Conservation (phyloP, 169 alveolate species). For the Plasmodium berghei region DNA sequence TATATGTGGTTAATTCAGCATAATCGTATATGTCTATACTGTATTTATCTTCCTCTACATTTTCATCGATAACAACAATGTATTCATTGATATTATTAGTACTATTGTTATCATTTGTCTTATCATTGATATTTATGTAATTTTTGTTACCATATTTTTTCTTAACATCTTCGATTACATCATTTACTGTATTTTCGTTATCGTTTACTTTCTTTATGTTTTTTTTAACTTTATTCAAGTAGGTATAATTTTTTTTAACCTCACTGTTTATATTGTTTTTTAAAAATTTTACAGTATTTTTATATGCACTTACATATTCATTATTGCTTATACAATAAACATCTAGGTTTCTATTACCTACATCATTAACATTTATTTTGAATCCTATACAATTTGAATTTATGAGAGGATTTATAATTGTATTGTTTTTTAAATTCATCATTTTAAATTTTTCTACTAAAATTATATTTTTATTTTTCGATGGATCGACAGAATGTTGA, state of each 20-base stretch:
- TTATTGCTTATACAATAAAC: slow-evolving; percentile 58
- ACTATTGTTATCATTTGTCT: background rate
- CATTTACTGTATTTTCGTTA: background rate
- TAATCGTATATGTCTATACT: slow-evolving; percentile 57
- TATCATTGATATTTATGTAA: slow-evolving; percentile 26
- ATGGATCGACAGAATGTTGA: background rate
- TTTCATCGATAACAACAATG: slow-evolving; percentile 69
- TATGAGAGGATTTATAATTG: slow-evolving; percentile 62
- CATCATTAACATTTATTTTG: slow-evolving; percentile 49
- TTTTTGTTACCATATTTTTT: background rate
- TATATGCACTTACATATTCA: slow-evolving; percentile 70
- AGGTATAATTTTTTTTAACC: slow-evolving; percentile 28
- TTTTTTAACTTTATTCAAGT: slow-evolving; percentile 14
- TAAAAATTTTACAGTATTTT: slow-evolving; percentile 51
- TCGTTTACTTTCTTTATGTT: slow-evolving; percentile 1
- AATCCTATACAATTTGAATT: slow-evolving; percentile 70
- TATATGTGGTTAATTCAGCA: slow-evolving; percentile 61
- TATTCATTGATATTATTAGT: slow-evolving; percentile 47
- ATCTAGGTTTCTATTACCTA: slow-evolving; percentile 54
- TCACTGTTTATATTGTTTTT: slow-evolving; percentile 38
- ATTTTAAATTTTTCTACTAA: slow-evolving; percentile 35
- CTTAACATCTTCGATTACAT: background rate
- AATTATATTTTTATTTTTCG: slow-evolving; percentile 2
- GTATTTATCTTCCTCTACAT: slow-evolving; percentile 42
- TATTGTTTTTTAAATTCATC: slow-evolving; percentile 25